phyloP scores from a whole-genome alignment of 2,329 filamentous ascomycete genomes.

The Phyllosticta citrichinensis region DNA sequence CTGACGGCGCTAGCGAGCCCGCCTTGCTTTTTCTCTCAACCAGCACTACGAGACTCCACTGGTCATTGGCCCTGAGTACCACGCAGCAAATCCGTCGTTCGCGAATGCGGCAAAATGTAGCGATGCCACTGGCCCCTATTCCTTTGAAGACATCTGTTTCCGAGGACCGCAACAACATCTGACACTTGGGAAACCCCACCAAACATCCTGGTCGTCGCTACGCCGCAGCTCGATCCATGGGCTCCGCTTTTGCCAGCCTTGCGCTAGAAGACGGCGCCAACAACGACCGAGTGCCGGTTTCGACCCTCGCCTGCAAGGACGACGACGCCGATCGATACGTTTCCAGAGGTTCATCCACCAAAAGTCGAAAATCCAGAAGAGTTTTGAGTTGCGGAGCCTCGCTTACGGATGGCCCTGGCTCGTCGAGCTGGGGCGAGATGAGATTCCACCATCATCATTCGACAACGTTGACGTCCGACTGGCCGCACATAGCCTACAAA shows the following conservation, averaged over 20 bases:
- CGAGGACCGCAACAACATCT: neutral
- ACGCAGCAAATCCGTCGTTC: neutral
- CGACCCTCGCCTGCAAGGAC: neutral
- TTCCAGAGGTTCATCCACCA: neutral
- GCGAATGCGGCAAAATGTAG: neutral
- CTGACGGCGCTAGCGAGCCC: conserved; percentile 65
- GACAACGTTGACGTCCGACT: neutral
- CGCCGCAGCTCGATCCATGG: neutral
- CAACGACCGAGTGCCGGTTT: neutral
- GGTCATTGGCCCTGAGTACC: neutral
- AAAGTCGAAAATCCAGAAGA: neutral
- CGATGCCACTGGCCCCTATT: neutral
- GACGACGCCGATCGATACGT: neutral
- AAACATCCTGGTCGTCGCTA: neutral
- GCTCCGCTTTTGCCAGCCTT: neutral
- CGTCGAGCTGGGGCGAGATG: neutral
- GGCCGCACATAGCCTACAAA: neutral
- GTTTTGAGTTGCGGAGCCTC: neutral
- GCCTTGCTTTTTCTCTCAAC: neutral
- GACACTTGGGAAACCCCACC: neutral
- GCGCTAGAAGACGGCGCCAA: neutral
- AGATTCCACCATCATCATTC: neutral
- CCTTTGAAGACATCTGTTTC: neutral
- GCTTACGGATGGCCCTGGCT: neutral
- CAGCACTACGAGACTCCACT: neutral